phyloP scores from a whole-genome alignment of 192 early-diverging fungal genomes.

The Umbelopsis sp. region DNA sequence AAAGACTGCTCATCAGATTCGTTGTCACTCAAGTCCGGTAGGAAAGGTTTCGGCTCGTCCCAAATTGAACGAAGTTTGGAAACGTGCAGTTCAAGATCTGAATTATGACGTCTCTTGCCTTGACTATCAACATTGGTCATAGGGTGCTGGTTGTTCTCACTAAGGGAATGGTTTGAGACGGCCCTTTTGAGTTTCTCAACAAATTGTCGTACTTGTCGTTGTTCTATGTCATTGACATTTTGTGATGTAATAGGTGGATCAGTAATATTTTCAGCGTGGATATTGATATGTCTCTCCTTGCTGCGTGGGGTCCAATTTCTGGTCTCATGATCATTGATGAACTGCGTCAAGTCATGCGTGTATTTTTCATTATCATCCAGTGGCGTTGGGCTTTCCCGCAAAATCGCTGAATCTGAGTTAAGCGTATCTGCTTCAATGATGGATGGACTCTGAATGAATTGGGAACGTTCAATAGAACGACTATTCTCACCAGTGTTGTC shows the following conservation, averaged over 20 bases:
- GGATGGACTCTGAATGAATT: background rate
- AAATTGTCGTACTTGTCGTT: background rate
- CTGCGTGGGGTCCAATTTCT: background rate
- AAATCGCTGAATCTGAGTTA: background rate
- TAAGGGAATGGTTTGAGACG: background rate
- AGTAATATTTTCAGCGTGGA: background rate
- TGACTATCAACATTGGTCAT: background rate
- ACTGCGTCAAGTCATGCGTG: background rate
- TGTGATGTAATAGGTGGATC: background rate
- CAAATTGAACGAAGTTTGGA: background rate
- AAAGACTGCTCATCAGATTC: background rate
- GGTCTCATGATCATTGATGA: background rate
- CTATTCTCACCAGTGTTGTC: background rate
- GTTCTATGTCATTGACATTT: background rate
- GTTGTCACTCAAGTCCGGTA: background rate
- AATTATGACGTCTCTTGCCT: background rate
- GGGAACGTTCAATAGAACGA: background rate
- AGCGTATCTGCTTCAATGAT: background rate
- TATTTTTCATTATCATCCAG: background rate
- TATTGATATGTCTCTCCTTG: background rate
- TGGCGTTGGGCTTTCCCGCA: background rate
- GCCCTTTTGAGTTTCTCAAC: slow-evolving; percentile 6
- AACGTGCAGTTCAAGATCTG: background rate
- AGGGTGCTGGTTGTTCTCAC: background rate
- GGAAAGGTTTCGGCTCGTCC: background rate